These are phyloP conservation scores for Claviceps citrina DNA, from an alignment of 2,329 filamentous ascomycete species.

Conservation along the genomic window DNA sequence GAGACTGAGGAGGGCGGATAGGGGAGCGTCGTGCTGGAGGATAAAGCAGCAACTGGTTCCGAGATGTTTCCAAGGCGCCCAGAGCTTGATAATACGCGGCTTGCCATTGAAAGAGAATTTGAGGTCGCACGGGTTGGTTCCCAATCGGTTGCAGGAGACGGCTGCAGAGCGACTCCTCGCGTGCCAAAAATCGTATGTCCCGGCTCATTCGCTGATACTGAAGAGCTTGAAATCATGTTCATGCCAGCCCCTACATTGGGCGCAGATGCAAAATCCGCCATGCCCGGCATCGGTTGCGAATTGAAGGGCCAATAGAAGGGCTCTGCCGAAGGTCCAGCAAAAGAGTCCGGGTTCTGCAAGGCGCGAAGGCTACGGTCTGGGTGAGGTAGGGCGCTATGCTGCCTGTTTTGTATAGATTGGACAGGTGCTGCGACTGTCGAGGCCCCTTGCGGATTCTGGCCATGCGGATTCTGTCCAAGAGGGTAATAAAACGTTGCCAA, in stretches of 20 bases:
- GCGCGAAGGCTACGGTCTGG: slow-evolving; percentile 2
- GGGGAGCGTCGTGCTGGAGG: slow-evolving; percentile 7
- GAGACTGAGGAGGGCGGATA: slow-evolving; percentile 6
- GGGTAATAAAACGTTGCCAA: not conserved
- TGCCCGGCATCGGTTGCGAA: not conserved
- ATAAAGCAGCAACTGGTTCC: slow-evolving; percentile 9
- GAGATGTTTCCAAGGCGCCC: slow-evolving; percentile 10
- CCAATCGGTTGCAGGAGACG: slow-evolving; percentile 2
- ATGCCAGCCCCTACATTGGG: not conserved
- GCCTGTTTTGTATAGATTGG: slow-evolving; percentile 1
- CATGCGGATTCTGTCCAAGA: slow-evolving; percentile 1
- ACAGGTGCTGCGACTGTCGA: not conserved
- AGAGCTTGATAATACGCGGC: slow-evolving; percentile 7
- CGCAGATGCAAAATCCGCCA: not conserved
- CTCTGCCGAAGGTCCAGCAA: not conserved
- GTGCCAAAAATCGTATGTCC: not conserved
- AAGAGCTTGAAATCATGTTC: not conserved
- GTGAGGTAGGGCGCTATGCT: slow-evolving; percentile 4
- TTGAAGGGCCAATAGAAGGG: not conserved
- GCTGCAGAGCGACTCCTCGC: slow-evolving; percentile 1
- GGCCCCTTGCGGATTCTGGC: not conserved
- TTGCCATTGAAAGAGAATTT: slow-evolving; percentile 10
- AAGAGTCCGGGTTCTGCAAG: not conserved
- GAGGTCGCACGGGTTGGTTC: slow-evolving; percentile 8
- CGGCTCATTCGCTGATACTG: not conserved